Percentiles rank a stretch among this genome's conserved stretches.
These are phyloP conservation scores for Paraglomus occultum DNA, from an alignment of 192 early-diverging fungal species.

Conservation along the genomic window DNA sequence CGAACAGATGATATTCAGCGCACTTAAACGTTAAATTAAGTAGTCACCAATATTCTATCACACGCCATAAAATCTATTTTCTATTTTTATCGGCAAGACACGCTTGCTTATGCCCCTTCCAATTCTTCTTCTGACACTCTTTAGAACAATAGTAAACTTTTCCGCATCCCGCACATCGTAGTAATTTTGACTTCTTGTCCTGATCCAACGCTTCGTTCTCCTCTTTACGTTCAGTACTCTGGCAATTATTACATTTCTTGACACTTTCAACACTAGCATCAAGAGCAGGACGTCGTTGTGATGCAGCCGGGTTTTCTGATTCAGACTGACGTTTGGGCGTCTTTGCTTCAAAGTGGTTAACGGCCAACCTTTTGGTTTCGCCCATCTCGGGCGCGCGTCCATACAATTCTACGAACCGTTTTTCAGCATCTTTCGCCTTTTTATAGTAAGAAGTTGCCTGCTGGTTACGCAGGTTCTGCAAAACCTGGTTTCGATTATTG, in stretches of 20 bases:
- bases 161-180: conserved; percentile 53
- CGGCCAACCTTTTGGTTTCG: conserved; percentile 51
- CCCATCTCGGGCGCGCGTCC: conserved; percentile 46
- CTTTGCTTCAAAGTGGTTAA: conserved; percentile 38
- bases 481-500: conserved; percentile 45
- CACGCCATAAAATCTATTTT: background rate
- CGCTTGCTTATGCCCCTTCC: conserved; percentile 46
- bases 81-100: conserved; percentile 40
- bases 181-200: conserved; percentile 32
- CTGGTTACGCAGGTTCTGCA: conserved; percentile 37
- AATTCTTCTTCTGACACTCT: conserved; percentile 60
- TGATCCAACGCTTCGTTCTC: conserved; percentile 23
- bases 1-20: too few species aligned
- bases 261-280: background rate
- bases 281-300: conserved; percentile 31
- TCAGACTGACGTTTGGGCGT: background rate
- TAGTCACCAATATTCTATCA: too few species aligned
- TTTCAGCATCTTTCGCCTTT: conserved; percentile 52
- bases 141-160: conserved; percentile 57
- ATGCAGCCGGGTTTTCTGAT: conserved; percentile 14
- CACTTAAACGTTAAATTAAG: too few species aligned
- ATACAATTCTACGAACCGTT: conserved; percentile 52
- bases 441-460: conserved; percentile 48
- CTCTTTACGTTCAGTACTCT: conserved; percentile 31
- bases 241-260: conserved; percentile 36